Evolutionary conservation across 2,329 filamentous ascomycete genomes (phyloP).

Genomic region (Fusarium incarnatum): DNA sequence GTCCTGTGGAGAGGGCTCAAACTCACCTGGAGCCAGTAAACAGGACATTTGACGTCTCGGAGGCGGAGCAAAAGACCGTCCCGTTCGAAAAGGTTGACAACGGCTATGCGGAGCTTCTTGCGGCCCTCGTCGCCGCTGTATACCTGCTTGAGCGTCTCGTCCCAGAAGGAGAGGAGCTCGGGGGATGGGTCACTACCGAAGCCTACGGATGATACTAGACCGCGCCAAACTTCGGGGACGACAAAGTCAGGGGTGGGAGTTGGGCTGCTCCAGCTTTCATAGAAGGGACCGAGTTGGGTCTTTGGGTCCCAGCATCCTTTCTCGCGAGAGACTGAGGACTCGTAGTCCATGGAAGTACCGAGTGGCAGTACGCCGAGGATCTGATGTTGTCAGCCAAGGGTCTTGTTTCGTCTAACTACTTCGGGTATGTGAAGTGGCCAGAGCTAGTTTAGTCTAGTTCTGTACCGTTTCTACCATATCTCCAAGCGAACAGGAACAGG

Average conservation of each 20-base stretch:
- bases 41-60: slow-evolving; percentile 61
- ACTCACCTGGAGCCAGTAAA: slow-evolving; percentile 64
- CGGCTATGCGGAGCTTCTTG: slow-evolving; percentile 60
- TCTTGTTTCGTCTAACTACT: background rate
- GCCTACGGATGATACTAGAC: slow-evolving; percentile 58
- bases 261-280: slow-evolving; percentile 55
- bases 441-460: background rate
- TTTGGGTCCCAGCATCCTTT: slow-evolving; percentile 64
- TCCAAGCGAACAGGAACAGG: background rate
- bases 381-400: slow-evolving; percentile 44
- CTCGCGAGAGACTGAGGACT: slow-evolving; percentile 58
- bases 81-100: slow-evolving; percentile 58
- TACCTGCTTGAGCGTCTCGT: slow-evolving; percentile 56
- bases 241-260: slow-evolving; percentile 60
- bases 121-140: slow-evolving; percentile 64
- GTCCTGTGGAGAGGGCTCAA: background rate
- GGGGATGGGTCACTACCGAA: slow-evolving; percentile 56
- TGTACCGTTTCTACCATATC: background rate
- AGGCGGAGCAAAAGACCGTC: slow-evolving; percentile 61
- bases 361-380: slow-evolving; percentile 61
- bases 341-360: slow-evolving; percentile 65
- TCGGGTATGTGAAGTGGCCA: slow-evolving; percentile 1
- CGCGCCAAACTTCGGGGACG: slow-evolving; percentile 59
- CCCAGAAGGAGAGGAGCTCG: slow-evolving; percentile 59
- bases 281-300: slow-evolving; percentile 56